phyloP scores from a whole-genome alignment of 2,329 filamentous ascomycete genomes.

The Hymenoscyphus linearis region DNA sequence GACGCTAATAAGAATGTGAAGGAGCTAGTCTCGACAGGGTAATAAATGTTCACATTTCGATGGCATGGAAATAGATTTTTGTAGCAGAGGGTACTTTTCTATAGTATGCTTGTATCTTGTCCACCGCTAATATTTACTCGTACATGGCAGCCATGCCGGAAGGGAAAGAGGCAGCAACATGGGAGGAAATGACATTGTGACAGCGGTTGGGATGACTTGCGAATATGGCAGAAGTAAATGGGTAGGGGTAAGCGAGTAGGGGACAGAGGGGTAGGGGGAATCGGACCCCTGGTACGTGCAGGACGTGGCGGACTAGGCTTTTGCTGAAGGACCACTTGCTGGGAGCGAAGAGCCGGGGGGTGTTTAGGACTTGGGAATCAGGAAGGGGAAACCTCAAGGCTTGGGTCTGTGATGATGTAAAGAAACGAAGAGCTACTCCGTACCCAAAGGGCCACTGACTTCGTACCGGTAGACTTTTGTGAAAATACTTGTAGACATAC shows the following conservation, averaged over 20 bases:
- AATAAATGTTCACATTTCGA: constrained; percentile 24
- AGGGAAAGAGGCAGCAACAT: neutral
- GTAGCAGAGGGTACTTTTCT: constrained; percentile 14
- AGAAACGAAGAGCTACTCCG: neutral
- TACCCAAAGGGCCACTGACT: neutral
- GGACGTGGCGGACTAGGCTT: constrained; percentile 4
- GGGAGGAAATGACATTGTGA: neutral
- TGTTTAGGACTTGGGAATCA: constrained; percentile 19
- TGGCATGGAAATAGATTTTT: constrained; percentile 31
- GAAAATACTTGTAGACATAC: neutral
- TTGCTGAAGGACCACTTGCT: constrained; percentile 14
- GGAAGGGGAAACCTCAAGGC: neutral
- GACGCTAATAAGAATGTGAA: neutral
- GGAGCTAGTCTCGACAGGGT: constrained; percentile 24
- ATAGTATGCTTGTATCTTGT: constrained; percentile 6
- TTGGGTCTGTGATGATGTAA: neutral
- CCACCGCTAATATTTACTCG: constrained; percentile 17
- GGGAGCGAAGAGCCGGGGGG: constrained; percentile 19
- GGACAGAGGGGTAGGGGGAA: neutral
- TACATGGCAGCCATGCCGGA: neutral
- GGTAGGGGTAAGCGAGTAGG: neutral
- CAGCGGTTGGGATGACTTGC: neutral
- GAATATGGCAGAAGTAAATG: neutral
- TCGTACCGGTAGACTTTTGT: neutral
- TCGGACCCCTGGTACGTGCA: constrained; percentile 22